Evolutionary conservation across 2,329 filamentous ascomycete species (phyloP).

Genomic region (Helicocarpus griseus): DNA sequence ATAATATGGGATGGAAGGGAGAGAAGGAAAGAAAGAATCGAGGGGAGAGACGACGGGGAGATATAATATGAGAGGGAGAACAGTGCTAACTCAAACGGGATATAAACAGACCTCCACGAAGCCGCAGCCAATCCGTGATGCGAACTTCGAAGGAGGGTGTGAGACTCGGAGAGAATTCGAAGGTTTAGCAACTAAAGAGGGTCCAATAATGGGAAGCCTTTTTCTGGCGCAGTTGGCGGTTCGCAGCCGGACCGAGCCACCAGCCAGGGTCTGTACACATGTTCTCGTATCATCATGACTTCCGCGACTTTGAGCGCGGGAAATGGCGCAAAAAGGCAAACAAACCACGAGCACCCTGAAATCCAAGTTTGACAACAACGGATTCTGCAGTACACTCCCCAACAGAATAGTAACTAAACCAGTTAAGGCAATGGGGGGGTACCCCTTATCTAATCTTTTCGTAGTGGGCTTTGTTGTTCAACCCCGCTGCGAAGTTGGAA

Average conservation of each 20-base stretch:
- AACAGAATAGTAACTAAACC: no score
- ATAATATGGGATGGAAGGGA: not conserved
- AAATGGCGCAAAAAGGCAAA: no score
- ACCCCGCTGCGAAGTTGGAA: not conserved
- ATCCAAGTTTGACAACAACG: no score
- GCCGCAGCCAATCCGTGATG: not conserved
- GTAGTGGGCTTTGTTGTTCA: not conserved
- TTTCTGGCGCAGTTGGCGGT: not conserved
- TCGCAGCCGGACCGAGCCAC: no score
- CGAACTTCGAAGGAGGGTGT: not conserved
- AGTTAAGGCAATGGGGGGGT: no score
- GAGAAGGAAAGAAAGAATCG: conserved; percentile 1
- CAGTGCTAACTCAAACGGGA: not conserved
- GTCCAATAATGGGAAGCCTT: not conserved
- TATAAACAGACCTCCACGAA: not conserved
- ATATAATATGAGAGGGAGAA: conserved; percentile 2
- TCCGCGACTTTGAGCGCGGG: no score
- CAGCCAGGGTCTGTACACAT: no score
- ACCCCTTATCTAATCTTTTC: no score
- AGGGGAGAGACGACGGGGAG: conserved; percentile 3
- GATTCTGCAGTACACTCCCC: no score
- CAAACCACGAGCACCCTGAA: no score
- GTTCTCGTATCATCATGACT: no score
- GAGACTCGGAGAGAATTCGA: not conserved
- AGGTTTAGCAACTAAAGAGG: not conserved